Evolutionary conservation across 2,329 filamentous ascomycete species (phyloP).

Genomic region (Calonectria hongkongensis): DNA sequence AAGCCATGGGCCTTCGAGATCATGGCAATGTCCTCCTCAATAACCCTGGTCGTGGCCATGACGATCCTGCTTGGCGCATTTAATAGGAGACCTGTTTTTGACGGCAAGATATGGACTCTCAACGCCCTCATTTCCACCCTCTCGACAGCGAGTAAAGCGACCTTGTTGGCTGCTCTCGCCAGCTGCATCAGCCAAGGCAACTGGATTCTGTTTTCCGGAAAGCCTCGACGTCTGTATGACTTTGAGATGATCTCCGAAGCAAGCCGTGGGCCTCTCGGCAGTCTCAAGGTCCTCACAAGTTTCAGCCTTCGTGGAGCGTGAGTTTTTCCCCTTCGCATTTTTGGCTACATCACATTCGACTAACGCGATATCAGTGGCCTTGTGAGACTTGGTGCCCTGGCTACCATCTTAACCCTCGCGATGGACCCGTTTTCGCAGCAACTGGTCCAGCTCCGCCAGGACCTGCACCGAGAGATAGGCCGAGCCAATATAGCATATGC

Average conservation of each 20-base stretch:
- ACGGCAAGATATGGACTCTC: constrained; percentile 38
- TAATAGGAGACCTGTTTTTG: constrained; percentile 39
- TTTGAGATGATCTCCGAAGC: constrained; percentile 44
- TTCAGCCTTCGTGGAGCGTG: constrained; percentile 37
- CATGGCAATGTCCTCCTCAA: constrained; percentile 26
- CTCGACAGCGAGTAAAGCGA: constrained; percentile 39
- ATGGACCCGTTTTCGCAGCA: constrained; percentile 45
- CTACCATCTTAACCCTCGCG: constrained; percentile 42
- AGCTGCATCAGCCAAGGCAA: constrained; percentile 43
- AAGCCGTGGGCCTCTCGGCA: constrained; percentile 40
- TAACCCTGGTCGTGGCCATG: constrained; percentile 33
- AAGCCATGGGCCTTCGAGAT: constrained; percentile 37
- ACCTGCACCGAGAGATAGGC: not conserved
- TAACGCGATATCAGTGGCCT: constrained; percentile 14
- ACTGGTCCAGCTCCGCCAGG: constrained; percentile 37
- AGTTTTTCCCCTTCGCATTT: not conserved
- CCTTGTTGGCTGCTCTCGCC: constrained; percentile 35
- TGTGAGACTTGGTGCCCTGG: constrained; percentile 40
- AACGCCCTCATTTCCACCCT: constrained; percentile 43
- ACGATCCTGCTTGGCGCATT: constrained; percentile 32
- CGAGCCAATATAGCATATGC: constrained; percentile 32
- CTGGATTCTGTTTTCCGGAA: constrained; percentile 40
- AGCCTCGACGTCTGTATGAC: constrained; percentile 40
- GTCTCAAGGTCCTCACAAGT: constrained; percentile 35
- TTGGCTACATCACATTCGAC: not conserved